A percentile compares a stretch with the other conserved stretches of the same genome.
Evolutionary conservation across 1,284 basidiomycete genomes (phyloP).

Genomic region (Boletus sp.): DNA sequence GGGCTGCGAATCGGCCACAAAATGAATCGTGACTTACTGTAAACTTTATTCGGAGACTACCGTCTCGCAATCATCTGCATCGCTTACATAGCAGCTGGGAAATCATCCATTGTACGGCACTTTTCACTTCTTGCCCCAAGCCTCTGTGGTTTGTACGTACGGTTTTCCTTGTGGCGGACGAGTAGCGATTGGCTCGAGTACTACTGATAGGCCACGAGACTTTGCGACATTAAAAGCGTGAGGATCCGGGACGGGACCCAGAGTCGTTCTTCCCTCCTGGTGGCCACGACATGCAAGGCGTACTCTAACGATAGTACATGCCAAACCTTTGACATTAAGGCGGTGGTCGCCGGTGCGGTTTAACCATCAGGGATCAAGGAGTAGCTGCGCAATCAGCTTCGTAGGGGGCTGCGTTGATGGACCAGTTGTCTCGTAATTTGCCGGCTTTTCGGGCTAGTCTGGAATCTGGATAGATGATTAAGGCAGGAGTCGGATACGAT

Average conservation of each 20-base stretch:
- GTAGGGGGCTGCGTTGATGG: background rate
- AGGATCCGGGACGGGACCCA: too few species aligned
- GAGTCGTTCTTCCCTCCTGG: too few species aligned
- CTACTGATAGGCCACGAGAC: too few species aligned
- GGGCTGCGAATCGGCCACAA: constrained; percentile 5
- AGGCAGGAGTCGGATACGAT: background rate
- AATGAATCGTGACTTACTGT: constrained; percentile 1
- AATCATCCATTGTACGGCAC: constrained; percentile 10
- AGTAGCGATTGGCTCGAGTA: background rate
- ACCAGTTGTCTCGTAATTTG: background rate
- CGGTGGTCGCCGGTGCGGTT: background rate
- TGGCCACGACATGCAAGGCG: too few species aligned
- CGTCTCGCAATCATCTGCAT: background rate
- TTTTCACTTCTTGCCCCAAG: background rate
- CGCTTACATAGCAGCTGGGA: constrained; percentile 1
- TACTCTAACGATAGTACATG: too few species aligned
- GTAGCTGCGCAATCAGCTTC: background rate
- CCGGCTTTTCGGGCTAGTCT: background rate
- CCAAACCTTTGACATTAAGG: background rate
- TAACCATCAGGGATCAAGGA: background rate
- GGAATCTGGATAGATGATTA: background rate
- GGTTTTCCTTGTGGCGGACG: constrained; percentile 12
- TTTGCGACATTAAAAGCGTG: too few species aligned
- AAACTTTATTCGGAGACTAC: background rate
- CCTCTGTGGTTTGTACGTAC: constrained; percentile 4